Evolutionary conservation across 352 stramenopile species (phyloP).

Genomic region (Globisporangium spiculum): DNA sequence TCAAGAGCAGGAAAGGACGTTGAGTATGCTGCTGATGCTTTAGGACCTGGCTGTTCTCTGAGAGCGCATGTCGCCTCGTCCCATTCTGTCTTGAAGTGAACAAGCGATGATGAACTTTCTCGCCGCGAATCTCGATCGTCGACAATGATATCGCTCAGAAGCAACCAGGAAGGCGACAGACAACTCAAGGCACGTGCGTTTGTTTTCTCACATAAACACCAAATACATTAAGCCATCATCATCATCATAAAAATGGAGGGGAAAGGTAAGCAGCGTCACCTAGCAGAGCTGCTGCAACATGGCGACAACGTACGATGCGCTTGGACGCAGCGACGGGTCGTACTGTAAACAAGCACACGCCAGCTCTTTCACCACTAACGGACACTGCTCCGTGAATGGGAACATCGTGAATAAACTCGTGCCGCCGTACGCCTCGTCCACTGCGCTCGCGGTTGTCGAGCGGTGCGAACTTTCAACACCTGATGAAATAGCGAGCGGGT

Average conservation of each 20-base stretch:
- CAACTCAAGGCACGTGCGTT: background rate
- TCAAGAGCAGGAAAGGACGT: background rate
- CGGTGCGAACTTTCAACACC: slow-evolving; percentile 26
- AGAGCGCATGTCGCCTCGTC: background rate
- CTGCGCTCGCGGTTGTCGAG: slow-evolving; percentile 26
- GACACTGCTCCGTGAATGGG: slow-evolving; percentile 67
- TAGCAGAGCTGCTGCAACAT: slow-evolving; percentile 49
- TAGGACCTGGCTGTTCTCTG: background rate
- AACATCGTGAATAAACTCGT: slow-evolving; percentile 40
- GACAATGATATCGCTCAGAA: background rate
- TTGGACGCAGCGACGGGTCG: slow-evolving; percentile 67
- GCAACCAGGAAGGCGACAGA: background rate
- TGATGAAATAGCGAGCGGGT: slow-evolving; percentile 26
- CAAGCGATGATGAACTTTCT: slow-evolving; percentile 3
- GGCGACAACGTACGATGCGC: slow-evolving; percentile 68
- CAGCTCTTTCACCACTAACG: slow-evolving; percentile 49
- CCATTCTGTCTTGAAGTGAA: background rate
- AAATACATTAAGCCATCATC: background rate
- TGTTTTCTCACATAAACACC: slow-evolving; percentile 7
- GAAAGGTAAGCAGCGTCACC: background rate
- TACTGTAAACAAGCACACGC: slow-evolving; percentile 63
- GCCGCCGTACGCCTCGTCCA: slow-evolving; percentile 31
- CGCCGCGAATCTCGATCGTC: background rate
- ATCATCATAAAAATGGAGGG: slow-evolving; percentile 7
- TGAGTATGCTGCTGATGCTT: background rate